phyloP scores from a whole-genome alignment of 805 yeast genomes.

The Saccharomycopsis fibuligera region DNA sequence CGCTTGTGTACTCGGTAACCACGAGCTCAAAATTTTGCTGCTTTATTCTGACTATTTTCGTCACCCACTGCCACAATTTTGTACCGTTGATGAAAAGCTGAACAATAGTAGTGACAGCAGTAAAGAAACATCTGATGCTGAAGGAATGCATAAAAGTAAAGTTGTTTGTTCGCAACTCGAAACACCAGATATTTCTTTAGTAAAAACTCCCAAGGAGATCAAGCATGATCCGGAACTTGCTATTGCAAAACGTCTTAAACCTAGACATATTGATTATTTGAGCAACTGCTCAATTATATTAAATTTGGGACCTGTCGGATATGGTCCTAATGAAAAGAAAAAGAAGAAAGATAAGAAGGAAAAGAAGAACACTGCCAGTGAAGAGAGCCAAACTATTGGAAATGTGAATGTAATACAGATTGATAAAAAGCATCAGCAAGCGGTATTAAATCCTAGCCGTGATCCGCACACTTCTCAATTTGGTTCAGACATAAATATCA shows the following conservation, averaged over 20 bases:
- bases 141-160: background rate
- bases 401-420: too few relatives aligned
- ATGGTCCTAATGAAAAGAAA: constrained; percentile 1
- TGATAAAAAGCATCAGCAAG: too few relatives aligned
- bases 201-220: constrained; percentile 21
- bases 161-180: constrained; percentile 13
- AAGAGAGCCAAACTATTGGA: too few relatives aligned
- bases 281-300: constrained; percentile 60
- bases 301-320: constrained; percentile 47
- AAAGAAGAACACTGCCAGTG: too few relatives aligned
- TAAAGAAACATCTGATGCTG: background rate
- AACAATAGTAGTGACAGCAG: background rate
- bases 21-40: constrained; percentile 67
- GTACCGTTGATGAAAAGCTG: too few relatives aligned
- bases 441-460: too few relatives aligned
- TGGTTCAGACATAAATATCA: too few relatives aligned
- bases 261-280: constrained; percentile 55
- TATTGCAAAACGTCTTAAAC: constrained; percentile 33
- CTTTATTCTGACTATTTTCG: constrained; percentile 59
- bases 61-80: constrained; percentile 32
- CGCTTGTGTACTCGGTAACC: constrained; percentile 82
- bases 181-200: background rate
- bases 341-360: background rate
- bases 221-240: constrained; percentile 15
- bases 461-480: background rate